These are phyloP conservation scores for Craspedostauros australis DNA, from an alignment of 108 stramenopile genomes.

Conservation along the genomic window DNA sequence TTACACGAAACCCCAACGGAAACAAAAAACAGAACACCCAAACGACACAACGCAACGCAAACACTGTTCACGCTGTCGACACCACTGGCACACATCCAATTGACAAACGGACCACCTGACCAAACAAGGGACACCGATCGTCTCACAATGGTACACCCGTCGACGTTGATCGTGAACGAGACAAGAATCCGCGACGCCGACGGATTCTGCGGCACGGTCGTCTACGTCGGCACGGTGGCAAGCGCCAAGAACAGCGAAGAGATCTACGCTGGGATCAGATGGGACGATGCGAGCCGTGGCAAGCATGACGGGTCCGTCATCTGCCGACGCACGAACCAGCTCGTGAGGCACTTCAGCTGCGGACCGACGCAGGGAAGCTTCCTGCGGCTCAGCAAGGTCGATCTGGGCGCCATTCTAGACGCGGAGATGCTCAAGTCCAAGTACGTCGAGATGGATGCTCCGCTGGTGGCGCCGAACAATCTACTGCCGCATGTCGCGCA, in stretches of 20 bases:
- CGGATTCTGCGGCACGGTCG: conserved; percentile 80
- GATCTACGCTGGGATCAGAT: conserved; percentile 77
- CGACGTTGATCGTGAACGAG: too few relatives aligned
- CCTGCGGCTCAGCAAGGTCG: conserved; percentile 44
- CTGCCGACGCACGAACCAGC: conserved; percentile 54
- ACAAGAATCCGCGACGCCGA: conserved; percentile 76
- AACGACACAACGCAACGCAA: too few relatives aligned
- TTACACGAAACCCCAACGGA: too few relatives aligned
- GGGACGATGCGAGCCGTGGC: conserved; percentile 80
- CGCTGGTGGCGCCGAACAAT: conserved; percentile 74
- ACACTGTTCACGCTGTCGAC: too few relatives aligned
- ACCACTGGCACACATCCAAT: too few relatives aligned
- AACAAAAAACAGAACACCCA: too few relatives aligned
- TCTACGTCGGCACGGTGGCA: conserved; percentile 82
- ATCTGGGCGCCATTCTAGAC: conserved; percentile 53
- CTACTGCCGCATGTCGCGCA: conserved; percentile 63
- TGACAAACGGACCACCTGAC: too few relatives aligned
- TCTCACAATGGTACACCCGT: too few relatives aligned
- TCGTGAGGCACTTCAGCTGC: conserved; percentile 73
- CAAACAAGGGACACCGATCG: too few relatives aligned
- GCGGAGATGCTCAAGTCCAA: conserved; percentile 39
- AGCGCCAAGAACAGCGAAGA: conserved; percentile 73
- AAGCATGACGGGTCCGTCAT: conserved; percentile 88
- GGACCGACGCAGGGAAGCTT: conserved; percentile 66
- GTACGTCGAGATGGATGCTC: conserved; percentile 71